phyloP scores from a whole-genome alignment of 2,329 filamentous ascomycete species.

The Rutstroemia sp. region DNA sequence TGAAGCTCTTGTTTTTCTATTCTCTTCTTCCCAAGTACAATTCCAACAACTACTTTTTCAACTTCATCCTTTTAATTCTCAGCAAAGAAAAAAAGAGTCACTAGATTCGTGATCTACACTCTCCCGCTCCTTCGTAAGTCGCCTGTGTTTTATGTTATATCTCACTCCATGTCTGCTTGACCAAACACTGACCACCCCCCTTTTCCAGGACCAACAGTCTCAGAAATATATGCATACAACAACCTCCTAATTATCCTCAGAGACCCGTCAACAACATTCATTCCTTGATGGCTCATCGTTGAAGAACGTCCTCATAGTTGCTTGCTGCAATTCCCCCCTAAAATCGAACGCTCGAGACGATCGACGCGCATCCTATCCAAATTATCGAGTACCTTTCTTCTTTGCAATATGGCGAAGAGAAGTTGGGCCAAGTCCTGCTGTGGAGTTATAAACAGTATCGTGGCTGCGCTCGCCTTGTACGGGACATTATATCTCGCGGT shows the following conservation, averaged over 20 bases:
- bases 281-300: conserved; percentile 1
- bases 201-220: background rate
- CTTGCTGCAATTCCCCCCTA: background rate
- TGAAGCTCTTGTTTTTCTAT: background rate
- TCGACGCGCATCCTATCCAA: background rate
- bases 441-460: conserved; percentile 25
- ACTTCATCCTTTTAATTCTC: conserved; percentile 11
- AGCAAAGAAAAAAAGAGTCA: conserved; percentile 10
- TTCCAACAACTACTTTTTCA: no score
- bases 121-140: conserved; percentile 12
- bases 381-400: background rate
- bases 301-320: background rate
- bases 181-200: background rate
- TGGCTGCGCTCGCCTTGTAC: conserved; percentile 25
- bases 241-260: conserved; percentile 11
- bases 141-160: background rate
- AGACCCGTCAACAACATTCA: background rate
- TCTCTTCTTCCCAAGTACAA: conserved; percentile 2
- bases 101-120: conserved; percentile 2
- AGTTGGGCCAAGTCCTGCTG: conserved; percentile 18
- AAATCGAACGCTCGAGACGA: background rate
- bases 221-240: background rate
- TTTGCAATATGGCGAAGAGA: conserved; percentile 25
- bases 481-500: conserved; percentile 23
- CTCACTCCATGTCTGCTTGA: background rate